Evolutionary conservation across 1,139 yeast species (phyloP), one percentile per base, ranked within the genome.

Genomic region (Yamadazyma sp.): DNA sequence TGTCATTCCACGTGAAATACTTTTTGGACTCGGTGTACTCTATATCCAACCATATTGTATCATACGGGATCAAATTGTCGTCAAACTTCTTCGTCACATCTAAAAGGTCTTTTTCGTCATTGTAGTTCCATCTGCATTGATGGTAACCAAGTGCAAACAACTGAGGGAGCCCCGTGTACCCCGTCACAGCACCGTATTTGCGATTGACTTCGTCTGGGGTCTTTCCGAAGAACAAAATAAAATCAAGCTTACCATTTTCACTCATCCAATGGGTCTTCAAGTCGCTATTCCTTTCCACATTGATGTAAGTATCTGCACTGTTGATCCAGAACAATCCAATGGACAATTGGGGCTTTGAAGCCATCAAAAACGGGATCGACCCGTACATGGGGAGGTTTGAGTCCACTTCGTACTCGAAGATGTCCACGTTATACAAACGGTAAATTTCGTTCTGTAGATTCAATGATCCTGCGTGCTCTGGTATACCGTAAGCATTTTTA

Each of bases 81-180:
- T 92, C 98, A 73, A 94, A 84, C 45, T 79, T 73, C 3, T 70
- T 58, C 48, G 77, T 76, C 18, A 92, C 84, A 6, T 75, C 81
- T 30, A 88, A 62, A 1, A 92, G 92, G 61, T 92, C 98, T 9
- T 74, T 74, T 55, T 87, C 91, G 49, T 86, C 89, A 55, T 88
- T 87, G 64, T 92, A 92, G 61, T 92, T 94, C 98, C 98, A 92
- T 54, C 98, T 75, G 59, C 97, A 92, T 61, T 91, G 98, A 57
- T 92, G 98, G 56, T 92, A 87, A 0, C 96, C 98, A 26, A 89
- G 63, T 0, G 96, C 72, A 51, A 89, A 86, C 32, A 83, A 51
- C 46, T 81, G 87, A 0, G 98, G 99, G n/a, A 92, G 65, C 10
- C 69, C 62, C 0, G 88, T 72, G 45, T 66, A 76, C 1, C 99